phyloP scores from a whole-genome alignment of 2,329 filamentous ascomycete species.

The Ceratocystis destructans region DNA sequence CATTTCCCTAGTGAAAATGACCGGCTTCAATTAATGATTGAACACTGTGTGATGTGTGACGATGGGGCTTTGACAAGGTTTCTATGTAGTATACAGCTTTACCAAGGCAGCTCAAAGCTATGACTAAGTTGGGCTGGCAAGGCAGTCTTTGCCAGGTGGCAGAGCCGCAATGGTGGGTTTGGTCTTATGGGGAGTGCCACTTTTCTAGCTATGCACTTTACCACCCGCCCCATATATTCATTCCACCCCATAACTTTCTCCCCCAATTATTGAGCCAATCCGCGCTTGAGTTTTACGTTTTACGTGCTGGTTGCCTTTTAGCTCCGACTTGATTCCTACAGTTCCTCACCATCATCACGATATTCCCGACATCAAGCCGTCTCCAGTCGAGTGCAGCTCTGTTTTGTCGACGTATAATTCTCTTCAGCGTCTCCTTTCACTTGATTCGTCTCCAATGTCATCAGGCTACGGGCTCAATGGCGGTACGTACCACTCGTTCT shows the following conservation, averaged over 20 bases:
- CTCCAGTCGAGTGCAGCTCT: neutral
- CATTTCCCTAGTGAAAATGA: neutral
- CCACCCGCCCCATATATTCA: neutral
- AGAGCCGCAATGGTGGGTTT: neutral
- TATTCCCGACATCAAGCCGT: neutral
- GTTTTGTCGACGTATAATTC: neutral
- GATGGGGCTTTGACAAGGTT: neutral
- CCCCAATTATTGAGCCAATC: neutral
- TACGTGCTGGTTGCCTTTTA: slow-evolving; percentile 1
- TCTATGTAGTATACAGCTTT: neutral
- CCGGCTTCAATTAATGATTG: neutral
- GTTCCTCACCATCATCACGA: neutral
- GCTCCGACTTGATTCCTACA: neutral
- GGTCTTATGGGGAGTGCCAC: neutral
- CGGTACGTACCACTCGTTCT: slow-evolving; percentile 36
- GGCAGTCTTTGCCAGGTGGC: neutral
- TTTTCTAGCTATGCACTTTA: neutral
- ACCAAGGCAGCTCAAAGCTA: neutral
- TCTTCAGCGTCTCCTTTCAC: neutral
- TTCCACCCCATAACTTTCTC: neutral
- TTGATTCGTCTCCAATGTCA: slow-evolving; percentile 42
- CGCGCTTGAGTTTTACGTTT: neutral
- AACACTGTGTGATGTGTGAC: neutral
- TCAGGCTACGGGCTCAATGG: slow-evolving; percentile 72
- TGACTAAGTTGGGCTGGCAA: neutral